Evolutionary conservation across 306 rosid species (phyloP).

Genomic region (Casuarina glauca): DNA sequence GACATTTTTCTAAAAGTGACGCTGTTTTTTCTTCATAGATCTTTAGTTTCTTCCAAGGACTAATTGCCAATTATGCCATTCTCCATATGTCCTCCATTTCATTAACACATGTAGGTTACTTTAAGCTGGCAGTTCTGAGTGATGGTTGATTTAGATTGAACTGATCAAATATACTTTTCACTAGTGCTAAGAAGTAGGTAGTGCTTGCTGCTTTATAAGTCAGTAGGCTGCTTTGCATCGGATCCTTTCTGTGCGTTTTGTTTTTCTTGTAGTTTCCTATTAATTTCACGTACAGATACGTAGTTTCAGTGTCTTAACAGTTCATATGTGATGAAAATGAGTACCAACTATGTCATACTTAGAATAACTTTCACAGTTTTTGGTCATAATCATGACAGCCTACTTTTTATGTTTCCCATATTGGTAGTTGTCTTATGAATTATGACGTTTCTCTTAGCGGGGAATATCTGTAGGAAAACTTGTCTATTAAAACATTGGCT

Average conservation of each 20-base stretch:
- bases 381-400: neutral
- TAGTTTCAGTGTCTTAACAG: neutral
- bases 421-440: neutral
- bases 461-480: neutral
- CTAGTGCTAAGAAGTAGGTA: neutral
- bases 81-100: neutral
- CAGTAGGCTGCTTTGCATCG: neutral
- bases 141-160: neutral
- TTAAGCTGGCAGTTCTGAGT: no score
- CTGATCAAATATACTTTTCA: neutral
- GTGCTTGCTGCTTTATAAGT: neutral
- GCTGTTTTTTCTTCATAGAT: conserved; percentile 2
- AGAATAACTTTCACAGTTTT: neutral
- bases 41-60: neutral
- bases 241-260: neutral
- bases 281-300: neutral
- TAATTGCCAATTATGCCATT: neutral
- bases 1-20: neutral
- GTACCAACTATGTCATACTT: neutral
- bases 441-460: neutral
- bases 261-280: neutral
- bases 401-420: neutral
- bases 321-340: neutral
- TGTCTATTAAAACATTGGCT: neutral
- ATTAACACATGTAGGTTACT: no score